Percentiles rank a stretch among this genome's conserved stretches.
These are phyloP conservation scores for Wallacemonas sp. DNA, from an alignment of 208 protist species.

Conservation along the genomic window DNA sequence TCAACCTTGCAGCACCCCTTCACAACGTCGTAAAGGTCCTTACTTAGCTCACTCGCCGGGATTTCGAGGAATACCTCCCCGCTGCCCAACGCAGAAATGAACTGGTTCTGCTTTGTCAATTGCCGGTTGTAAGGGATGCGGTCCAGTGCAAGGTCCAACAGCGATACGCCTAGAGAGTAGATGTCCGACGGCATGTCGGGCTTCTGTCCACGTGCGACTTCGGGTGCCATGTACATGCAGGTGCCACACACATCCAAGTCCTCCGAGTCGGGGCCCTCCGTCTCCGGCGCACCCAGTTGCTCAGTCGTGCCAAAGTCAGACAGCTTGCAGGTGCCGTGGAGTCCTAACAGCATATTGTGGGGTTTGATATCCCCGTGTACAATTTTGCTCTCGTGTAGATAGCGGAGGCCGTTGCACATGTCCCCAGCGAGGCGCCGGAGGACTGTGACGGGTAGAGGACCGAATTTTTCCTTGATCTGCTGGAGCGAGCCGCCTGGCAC, in stretches of 20 bases:
- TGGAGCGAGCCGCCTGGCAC: conserved; percentile 78
- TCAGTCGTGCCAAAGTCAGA: conserved; percentile 83
- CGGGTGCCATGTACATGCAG: conserved; percentile 81
- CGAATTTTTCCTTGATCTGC: conserved; percentile 70
- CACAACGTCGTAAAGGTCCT: conserved; percentile 48
- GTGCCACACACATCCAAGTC: conserved; percentile 67
- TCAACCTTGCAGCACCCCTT: conserved; percentile 43
- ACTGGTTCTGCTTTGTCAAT: conserved; percentile 2
- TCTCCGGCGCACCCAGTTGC: conserved; percentile 1
- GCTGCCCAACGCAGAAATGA: neutral
- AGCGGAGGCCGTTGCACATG: conserved; percentile 70
- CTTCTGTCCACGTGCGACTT: conserved; percentile 56
- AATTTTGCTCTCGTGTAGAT: conserved; percentile 69
- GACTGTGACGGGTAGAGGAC: conserved; percentile 40
- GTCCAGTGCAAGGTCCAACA: conserved; percentile 80
- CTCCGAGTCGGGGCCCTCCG: conserved; percentile 25
- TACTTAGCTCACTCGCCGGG: conserved; percentile 40
- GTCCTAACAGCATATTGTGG: conserved; percentile 81
- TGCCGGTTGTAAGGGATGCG: conserved; percentile 39
- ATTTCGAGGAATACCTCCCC: conserved; percentile 31
- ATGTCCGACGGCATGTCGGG: conserved; percentile 73
- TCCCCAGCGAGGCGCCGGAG: conserved; percentile 73
- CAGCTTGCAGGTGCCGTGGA: conserved; percentile 82
- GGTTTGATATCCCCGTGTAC: conserved; percentile 89
- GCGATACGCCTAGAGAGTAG: conserved; percentile 74